Evolutionary conservation across 257 asterid genomes (phyloP).

Genomic region (Petunia axillaris): DNA sequence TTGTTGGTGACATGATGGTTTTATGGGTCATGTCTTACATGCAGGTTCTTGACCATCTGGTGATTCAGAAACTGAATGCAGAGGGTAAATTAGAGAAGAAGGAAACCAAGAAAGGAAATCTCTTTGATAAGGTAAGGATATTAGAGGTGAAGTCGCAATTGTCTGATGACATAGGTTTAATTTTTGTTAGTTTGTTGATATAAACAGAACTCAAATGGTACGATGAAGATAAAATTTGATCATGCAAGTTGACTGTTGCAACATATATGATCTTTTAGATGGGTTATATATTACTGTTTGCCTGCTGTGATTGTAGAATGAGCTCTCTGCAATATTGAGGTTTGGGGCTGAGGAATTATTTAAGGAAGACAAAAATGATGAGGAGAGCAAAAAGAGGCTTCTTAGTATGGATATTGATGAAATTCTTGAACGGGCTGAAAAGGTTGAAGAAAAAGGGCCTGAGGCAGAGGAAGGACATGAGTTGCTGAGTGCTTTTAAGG

Average conservation of each 20-base stretch:
- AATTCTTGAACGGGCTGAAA: slow-evolving; percentile 99
- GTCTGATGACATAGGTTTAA: neutral
- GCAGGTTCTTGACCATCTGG: slow-evolving; percentile 98
- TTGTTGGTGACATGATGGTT: slow-evolving; percentile 17
- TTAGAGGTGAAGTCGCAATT: slow-evolving; percentile 9
- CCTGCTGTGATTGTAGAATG: slow-evolving; percentile 62
- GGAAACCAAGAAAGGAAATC: slow-evolving; percentile 83
- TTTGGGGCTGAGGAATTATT: slow-evolving; percentile 99
- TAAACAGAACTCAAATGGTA: neutral
- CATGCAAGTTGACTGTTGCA: neutral
- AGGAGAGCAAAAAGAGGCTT: slow-evolving; percentile 94
- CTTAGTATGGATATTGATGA: slow-evolving; percentile 96
- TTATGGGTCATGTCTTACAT: slow-evolving; percentile 18
- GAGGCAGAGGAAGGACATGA: slow-evolving; percentile 79
- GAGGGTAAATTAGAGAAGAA: slow-evolving; percentile 98
- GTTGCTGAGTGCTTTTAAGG: slow-evolving; percentile 93
- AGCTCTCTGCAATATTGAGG: slow-evolving; percentile 97
- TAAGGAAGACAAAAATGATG: slow-evolving; percentile 90
- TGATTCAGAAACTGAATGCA: slow-evolving; percentile 93
- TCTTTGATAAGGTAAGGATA: slow-evolving; percentile 84
- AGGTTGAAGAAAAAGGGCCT: slow-evolving; percentile 86
- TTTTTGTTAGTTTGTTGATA: neutral
- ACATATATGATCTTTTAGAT: slow-evolving; percentile 1
- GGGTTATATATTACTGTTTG: slow-evolving; percentile 1
- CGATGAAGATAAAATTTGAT: neutral